Evolutionary conservation across 495 filamentous ascomycete species (phyloP), one percentile per base, ranked within the genome.

Genomic region (Daldinia concentrica): DNA sequence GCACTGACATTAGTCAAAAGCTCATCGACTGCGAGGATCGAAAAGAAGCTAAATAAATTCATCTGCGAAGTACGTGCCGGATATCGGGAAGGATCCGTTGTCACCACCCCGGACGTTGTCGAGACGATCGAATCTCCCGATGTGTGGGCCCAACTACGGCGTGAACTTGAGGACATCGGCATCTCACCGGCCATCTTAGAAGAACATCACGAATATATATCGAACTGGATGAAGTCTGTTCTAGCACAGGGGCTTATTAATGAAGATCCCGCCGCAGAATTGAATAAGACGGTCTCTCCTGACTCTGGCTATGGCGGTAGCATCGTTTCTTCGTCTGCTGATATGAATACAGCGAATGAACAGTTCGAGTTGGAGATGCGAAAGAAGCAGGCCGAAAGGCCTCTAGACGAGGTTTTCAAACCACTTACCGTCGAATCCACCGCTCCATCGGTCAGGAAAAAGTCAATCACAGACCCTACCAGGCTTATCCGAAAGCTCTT

Each of bases 101-200:
- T 80, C 4, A 70, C 66, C 0, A 66, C 64, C 0, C 74, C 77
- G 0, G 62, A 70, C 50, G 64, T 71, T 14, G 36, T 51, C 19
- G 68, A 78, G 57, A 79, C 75, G 3, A 74, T 79, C 39, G 77
- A 82, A 43, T 76, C 75, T 15, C 74, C 67, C 51, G 62, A 78
- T 32, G 66, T 74, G 8, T 82, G 76, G 81, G 63, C 71, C 14
- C 48, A 78, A 19, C 66, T 83, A 17, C 73, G 80, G 26, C 77
- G 77, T 62, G 77, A 79, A 22, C 60, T 83, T 14, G 76, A 80
- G 63, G 75, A 80, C 24, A 66, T 83, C 45, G 77, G 78, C 36
- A 82, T 82, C 22, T 76, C 71, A 24, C 57, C 69, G 37, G 52
- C 71, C 7, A 70, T 76, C 48, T 71, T 80, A 45, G 73, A 80